Percentiles rank a stretch among this genome's conserved stretches.
phyloP scores from a whole-genome alignment of 179 eudicot species.

The Silene noctiflora region DNA sequence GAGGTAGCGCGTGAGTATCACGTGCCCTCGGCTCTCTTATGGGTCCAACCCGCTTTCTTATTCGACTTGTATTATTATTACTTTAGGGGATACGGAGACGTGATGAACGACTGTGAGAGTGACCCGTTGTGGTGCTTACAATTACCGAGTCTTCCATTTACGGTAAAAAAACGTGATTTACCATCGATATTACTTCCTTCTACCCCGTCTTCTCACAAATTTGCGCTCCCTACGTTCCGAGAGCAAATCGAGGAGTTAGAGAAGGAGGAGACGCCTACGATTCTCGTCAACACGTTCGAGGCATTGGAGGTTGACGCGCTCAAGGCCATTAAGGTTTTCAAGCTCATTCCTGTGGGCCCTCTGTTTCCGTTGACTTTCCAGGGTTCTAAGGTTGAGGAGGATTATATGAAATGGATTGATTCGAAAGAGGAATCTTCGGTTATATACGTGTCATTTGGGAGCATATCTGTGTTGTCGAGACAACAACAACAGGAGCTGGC shows the following conservation, averaged over 20 bases:
- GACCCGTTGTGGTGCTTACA: conserved; percentile 35
- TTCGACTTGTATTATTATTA: conserved; percentile 49
- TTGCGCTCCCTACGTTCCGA: conserved; percentile 27
- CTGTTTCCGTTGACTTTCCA: conserved; percentile 25
- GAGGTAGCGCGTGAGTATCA: conserved; percentile 41
- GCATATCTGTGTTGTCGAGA: conserved; percentile 32
- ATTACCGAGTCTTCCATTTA: conserved; percentile 48
- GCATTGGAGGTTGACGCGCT: conserved; percentile 42
- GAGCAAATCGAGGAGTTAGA: conserved; percentile 43
- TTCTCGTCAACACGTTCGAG: conserved; percentile 57
- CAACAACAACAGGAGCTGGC: conserved; percentile 43
- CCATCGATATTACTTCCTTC: conserved; percentile 49
- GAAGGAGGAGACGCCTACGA: conserved; percentile 28
- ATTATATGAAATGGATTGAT: conserved; percentile 41
- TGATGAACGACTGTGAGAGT: conserved; percentile 25
- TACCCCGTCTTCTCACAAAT: conserved; percentile 22
- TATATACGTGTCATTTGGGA: conserved; percentile 48
- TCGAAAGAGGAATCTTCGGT: conserved; percentile 30
- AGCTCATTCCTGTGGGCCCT: conserved; percentile 40
- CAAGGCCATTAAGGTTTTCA: conserved; percentile 22
- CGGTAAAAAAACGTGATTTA: conserved; percentile 37
- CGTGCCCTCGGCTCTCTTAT: conserved; percentile 48
- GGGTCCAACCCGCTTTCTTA: conserved; percentile 61
- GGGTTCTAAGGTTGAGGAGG: conserved; percentile 9
- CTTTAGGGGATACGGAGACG: conserved; percentile 38